Evolutionary conservation across 345 rosid species (phyloP), one percentile per base, ranked within the genome.

Genomic region (Laguncularia racemosa): DNA sequence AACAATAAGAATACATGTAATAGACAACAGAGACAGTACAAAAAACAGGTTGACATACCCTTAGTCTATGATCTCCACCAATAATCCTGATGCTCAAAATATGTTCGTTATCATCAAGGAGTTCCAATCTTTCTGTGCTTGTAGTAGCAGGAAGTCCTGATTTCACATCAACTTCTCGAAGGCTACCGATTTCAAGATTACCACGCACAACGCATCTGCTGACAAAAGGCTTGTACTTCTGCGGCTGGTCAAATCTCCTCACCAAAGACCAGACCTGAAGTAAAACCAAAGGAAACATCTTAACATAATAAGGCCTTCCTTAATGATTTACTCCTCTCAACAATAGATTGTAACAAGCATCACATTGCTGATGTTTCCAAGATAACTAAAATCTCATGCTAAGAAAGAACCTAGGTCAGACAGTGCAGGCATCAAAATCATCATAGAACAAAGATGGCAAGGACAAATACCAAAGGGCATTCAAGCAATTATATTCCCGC

Each of bases 131-230:
- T 66, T 78, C 78, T 1, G 78, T 78, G 33, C 83, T 78, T 1
- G 83, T 78, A 26, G 80, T 78, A 46, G 80, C 83, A 33, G 83
- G 80, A 26, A 78, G 80, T 43, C 83, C 83, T 11, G 83, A 75
- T 63, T 65, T 78, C 18, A 78, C 83, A 65, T 75, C 77, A 20
- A 78, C 78, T 46, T 75, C 76, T 53, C 84, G 72, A 18, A 79
- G 75, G 59, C 80, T 75, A 21, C 80, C 84, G 50, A 70, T 70
- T 64, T 76, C 80, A 2, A 70, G 71, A 60, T 73, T 78, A 14
- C 80, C 84, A 16, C 62, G 68, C 71, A 73, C 65, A 9, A 73
- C 62, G 45, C 80, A 79, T 64, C 80, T 73, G 61, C 78, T 75
- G 49, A 78, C 65, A 47, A 75, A 75, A 13, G 80, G 83, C 63